phyloP scores from a whole-genome alignment of 257 asterid species.

The Linderniella brevidens region DNA sequence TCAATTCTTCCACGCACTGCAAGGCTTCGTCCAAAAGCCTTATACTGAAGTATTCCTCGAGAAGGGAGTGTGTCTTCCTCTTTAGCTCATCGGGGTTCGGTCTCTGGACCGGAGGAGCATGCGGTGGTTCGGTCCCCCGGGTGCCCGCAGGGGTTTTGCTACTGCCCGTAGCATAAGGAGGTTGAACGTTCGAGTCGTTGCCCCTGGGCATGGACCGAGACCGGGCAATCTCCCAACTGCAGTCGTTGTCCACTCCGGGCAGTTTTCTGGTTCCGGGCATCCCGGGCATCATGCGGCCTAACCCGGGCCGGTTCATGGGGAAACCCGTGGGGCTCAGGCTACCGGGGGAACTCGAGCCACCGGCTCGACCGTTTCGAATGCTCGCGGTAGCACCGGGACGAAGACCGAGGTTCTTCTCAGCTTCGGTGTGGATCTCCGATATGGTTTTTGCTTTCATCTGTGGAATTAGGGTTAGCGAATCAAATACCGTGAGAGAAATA shows the following conservation, averaged over 20 bases:
- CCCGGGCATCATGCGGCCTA: slow-evolving; percentile 98
- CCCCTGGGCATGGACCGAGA: slow-evolving; percentile 74
- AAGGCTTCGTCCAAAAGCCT: slow-evolving; percentile 62
- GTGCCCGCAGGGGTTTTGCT: slow-evolving; percentile 65
- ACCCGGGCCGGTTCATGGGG: slow-evolving; percentile 65
- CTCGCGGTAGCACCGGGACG: slow-evolving; percentile 94
- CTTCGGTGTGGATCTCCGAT: slow-evolving; percentile 82
- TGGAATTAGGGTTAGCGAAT: slow-evolving; percentile 4
- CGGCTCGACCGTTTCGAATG: slow-evolving; percentile 53
- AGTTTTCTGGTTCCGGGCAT: slow-evolving; percentile 86
- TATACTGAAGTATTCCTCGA: slow-evolving; percentile 68
- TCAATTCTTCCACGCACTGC: slow-evolving; percentile 68
- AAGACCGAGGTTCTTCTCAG: slow-evolving; percentile 80
- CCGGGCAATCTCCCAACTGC: slow-evolving; percentile 69
- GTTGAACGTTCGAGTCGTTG: slow-evolving; percentile 27
- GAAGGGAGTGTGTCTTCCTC: slow-evolving; percentile 40
- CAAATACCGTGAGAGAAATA: slow-evolving; percentile 1
- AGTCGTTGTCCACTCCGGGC: slow-evolving; percentile 57
- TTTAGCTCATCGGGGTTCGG: slow-evolving; percentile 32
- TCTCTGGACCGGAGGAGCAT: slow-evolving; percentile 21
- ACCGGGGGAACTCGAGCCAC: slow-evolving; percentile 42
- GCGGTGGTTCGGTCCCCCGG: slow-evolving; percentile 26
- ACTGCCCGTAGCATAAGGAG: slow-evolving; percentile 36
- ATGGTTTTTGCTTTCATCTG: slow-evolving; percentile 91
- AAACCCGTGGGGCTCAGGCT: slow-evolving; percentile 43